Percentiles rank a stretch among this genome's conserved stretches.
phyloP scores from a whole-genome alignment of 31 red algal species.

The Asparagopsis taxiformis region DNA sequence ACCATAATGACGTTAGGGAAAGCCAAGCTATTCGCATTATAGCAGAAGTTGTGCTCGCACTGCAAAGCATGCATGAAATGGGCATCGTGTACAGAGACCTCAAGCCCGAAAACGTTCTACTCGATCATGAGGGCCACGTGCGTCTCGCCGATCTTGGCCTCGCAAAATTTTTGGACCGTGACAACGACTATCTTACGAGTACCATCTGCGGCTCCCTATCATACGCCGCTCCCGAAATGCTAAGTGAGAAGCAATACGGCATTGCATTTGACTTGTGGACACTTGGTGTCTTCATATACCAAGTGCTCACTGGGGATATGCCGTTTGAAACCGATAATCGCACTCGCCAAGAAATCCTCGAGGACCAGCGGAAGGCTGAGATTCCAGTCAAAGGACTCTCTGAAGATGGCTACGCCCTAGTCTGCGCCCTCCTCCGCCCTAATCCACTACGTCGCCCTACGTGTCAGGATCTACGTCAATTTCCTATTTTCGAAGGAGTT shows the following conservation, averaged over 20 bases:
- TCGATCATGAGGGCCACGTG: constrained; percentile 84
- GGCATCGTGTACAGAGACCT: constrained; percentile 91
- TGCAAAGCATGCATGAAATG: constrained; percentile 77
- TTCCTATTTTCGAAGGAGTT: constrained; percentile 58
- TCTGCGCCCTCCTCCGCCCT: constrained; percentile 60
- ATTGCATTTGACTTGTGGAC: constrained; percentile 85
- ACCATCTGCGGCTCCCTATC: constrained; percentile 86
- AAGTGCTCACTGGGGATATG: constrained; percentile 78
- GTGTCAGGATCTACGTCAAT: constrained; percentile 45
- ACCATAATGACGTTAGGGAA: constrained; percentile 50
- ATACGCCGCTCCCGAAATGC: constrained; percentile 94
- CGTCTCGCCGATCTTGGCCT: constrained; percentile 89
- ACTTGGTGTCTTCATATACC: constrained; percentile 82
- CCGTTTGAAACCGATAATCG: constrained; percentile 76
- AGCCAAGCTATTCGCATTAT: constrained; percentile 63
- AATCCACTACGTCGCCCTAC: constrained; percentile 59
- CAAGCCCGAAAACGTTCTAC: constrained; percentile 91
- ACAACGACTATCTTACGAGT: constrained; percentile 56
- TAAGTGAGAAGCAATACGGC: constrained; percentile 76
- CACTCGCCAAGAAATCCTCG: constrained; percentile 57
- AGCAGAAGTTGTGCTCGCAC: constrained; percentile 78
- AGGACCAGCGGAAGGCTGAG: constrained; percentile 31
- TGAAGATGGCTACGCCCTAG: constrained; percentile 43
- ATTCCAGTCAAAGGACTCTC: constrained; percentile 57
- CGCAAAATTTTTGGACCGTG: constrained; percentile 42